Base-by-base conservation (phyloP, 1,139 yeast genomes). In the Saccharomyces hybrid region DNA sequence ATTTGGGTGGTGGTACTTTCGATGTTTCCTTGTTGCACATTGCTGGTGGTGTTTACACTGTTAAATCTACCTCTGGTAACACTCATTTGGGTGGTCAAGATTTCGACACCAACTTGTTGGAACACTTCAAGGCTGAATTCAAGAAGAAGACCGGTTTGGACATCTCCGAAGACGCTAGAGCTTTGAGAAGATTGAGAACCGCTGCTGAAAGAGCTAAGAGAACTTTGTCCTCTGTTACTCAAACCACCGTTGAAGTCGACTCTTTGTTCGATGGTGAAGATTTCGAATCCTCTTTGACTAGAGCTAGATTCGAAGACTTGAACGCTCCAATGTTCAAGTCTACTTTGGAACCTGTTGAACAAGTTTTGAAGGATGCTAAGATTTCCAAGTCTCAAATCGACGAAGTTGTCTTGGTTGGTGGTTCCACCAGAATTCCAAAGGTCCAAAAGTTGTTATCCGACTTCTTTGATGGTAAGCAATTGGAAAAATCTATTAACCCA, bases 71-170 rank as follows among this genome's bases (percentile, higher is more conserved):
- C 71, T 96, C 98, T 75, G 99, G 99, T 89, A 97, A 93, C 81
- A 93, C 99, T 72, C 99, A 91, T 80, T 86, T 91, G 82, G 98
- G 99, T 86, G 98, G 98, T 86, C 96, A 91, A 83, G 98, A 91
- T 82, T 91, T 91, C 79, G 97, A 90, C 78, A 85, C 91, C 84
- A 88, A 90, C 83, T 84, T 91, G 74, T 87, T 91, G 75, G 93
- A 88, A 77, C 89, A 83, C 83, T 91, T 91, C 85, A 84, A 85
- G 78, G 83, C 84, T 72, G 97, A 91, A 75, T 91, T 91, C 93
- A 86, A 89, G 83, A 88, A 89, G 84, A 91, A 91, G 86, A 86
- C 95, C 75, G 91, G 93, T 81, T 79, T 81, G 77, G 98, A 91
- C 76, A 84, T 91, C 75, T 84, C 96, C 65, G 77, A 77, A 68